phyloP scores from a whole-genome alignment of 2,329 filamentous ascomycete species.

The Trichoderma koningii region DNA sequence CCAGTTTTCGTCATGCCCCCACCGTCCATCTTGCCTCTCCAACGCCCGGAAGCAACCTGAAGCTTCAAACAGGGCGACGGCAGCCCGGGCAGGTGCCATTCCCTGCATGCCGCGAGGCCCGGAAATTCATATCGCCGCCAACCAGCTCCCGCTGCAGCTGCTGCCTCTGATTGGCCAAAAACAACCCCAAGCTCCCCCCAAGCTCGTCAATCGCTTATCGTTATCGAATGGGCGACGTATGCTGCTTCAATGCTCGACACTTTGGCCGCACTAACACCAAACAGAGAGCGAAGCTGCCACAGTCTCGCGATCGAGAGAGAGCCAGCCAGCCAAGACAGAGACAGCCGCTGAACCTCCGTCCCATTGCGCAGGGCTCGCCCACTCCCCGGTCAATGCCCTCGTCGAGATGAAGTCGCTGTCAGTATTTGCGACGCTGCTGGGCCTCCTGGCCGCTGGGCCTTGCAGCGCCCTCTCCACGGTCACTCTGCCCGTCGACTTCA shows the following conservation, averaged over 20 bases:
- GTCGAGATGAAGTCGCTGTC: slow-evolving; percentile 48
- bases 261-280: slow-evolving; percentile 30
- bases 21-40: background rate
- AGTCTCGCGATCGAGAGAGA: slow-evolving; percentile 27
- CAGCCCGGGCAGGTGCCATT: too few species aligned
- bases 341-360: slow-evolving; percentile 27
- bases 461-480: slow-evolving; percentile 55
- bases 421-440: slow-evolving; percentile 60
- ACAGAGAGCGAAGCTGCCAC: slow-evolving; percentile 27
- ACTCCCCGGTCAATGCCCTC: slow-evolving; percentile 38
- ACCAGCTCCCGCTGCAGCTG: background rate
- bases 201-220: slow-evolving; percentile 28
- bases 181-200: slow-evolving; percentile 31
- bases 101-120: slow-evolving; percentile 3
- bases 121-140: slow-evolving; percentile 27
- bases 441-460: slow-evolving; percentile 55
- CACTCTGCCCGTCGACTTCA: slow-evolving; percentile 68
- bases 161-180: slow-evolving; percentile 35
- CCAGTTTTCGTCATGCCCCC: slow-evolving; percentile 16
- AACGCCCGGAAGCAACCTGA: background rate
- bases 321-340: slow-evolving; percentile 10
- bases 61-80: slow-evolving; percentile 6
- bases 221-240: slow-evolving; percentile 42
- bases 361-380: slow-evolving; percentile 34
- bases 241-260: slow-evolving; percentile 37